Evolutionary conservation across 73 alveolate genomes (phyloP).

Genomic region (Vitrella brassicaformis): DNA sequence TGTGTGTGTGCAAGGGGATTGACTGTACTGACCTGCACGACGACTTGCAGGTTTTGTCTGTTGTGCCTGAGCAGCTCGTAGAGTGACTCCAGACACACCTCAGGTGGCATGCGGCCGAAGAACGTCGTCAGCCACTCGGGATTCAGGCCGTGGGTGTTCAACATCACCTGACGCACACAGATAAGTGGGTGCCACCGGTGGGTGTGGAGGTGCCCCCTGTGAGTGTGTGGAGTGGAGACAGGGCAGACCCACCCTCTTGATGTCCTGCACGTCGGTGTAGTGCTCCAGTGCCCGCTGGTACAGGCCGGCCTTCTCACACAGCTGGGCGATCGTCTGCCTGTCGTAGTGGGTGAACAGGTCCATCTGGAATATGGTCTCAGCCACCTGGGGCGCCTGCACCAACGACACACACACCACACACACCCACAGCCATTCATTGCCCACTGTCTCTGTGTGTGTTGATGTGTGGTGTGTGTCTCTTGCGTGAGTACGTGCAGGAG

Average conservation of each 20-base stretch:
- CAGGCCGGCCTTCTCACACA: slow-evolving; percentile 83
- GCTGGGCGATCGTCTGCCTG: slow-evolving; percentile 78
- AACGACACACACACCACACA: neutral
- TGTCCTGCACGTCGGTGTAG: slow-evolving; percentile 70
- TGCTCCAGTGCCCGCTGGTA: slow-evolving; percentile 78
- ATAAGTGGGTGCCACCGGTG: too few species aligned
- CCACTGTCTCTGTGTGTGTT: neutral
- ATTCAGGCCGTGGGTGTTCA: slow-evolving; percentile 81
- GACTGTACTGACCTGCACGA: slow-evolving; percentile 30
- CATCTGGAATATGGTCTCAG: slow-evolving; percentile 81
- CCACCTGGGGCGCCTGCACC: slow-evolving; percentile 80
- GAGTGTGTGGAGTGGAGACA: too few species aligned
- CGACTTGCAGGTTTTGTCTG: slow-evolving; percentile 83
- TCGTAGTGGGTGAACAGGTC: slow-evolving; percentile 83
- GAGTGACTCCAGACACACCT: slow-evolving; percentile 66
- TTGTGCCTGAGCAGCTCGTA: slow-evolving; percentile 77
- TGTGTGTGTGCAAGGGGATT: too few species aligned
- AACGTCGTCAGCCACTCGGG: slow-evolving; percentile 64
- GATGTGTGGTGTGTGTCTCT: neutral
- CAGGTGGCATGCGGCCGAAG: slow-evolving; percentile 69
- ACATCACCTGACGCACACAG: too few species aligned
- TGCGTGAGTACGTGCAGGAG: slow-evolving; percentile 12
- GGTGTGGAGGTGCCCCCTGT: too few species aligned
- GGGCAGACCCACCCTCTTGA: too few species aligned
- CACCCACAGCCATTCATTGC: neutral